Conservation (phyloP, 2,329 filamentous ascomycete species). For the Myotisia sp. region DNA sequence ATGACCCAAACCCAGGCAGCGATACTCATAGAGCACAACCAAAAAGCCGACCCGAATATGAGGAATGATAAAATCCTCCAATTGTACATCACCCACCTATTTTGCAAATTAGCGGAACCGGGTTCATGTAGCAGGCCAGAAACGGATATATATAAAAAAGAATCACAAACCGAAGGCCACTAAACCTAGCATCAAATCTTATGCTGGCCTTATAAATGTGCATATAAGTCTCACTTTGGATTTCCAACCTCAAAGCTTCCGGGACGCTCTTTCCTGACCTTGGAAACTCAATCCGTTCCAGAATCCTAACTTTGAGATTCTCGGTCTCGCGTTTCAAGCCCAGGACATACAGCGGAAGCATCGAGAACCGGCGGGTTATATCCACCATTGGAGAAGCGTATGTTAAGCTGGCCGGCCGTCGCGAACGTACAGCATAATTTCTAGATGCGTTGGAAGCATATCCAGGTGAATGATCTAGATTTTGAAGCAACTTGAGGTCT, state of each 20-base stretch:
- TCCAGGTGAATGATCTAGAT: constrained; percentile 22
- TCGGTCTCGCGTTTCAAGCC: constrained; percentile 51
- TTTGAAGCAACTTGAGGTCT: constrained; percentile 49
- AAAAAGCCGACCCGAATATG: constrained; percentile 58
- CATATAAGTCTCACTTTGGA: constrained; percentile 54
- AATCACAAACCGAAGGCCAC: constrained; percentile 47
- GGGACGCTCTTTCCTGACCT: constrained; percentile 41
- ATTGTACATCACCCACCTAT: constrained; percentile 71
- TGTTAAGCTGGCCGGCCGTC: constrained; percentile 63
- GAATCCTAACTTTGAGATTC: constrained; percentile 52
- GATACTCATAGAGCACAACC: constrained; percentile 57
- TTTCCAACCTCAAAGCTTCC: constrained; percentile 44
- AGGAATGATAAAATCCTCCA: constrained; percentile 58
- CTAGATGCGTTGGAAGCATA: constrained; percentile 20
- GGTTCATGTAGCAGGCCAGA: background rate
- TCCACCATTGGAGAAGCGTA: constrained; percentile 61
- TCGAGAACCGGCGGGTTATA: constrained; percentile 43
- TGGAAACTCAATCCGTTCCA: constrained; percentile 56
- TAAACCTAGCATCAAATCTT: constrained; percentile 58
- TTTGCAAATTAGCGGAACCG: background rate
- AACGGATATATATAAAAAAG: background rate
- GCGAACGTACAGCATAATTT: constrained; percentile 45
- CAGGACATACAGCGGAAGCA: constrained; percentile 56
- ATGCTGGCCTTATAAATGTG: constrained; percentile 62
- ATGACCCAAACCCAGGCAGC: constrained; percentile 51